Evolutionary conservation across 805 yeast genomes (phyloP).

Genomic region (Starmerella kuoi): DNA sequence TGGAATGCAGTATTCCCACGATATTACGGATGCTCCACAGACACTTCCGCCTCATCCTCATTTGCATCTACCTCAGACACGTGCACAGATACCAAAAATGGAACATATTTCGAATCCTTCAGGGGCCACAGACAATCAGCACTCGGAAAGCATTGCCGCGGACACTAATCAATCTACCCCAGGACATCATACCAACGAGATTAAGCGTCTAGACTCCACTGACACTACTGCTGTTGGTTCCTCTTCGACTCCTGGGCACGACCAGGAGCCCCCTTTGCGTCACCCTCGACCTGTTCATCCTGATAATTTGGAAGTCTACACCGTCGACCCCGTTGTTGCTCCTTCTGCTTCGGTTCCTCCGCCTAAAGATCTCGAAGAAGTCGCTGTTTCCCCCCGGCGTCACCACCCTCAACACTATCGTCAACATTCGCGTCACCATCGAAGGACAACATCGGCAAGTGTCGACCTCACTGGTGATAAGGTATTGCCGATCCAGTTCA

Average conservation of each 20-base stretch:
- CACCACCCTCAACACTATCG: not conserved
- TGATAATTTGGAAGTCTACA: slow-evolving; percentile 6
- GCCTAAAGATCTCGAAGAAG: slow-evolving; percentile 4
- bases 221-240: not conserved
- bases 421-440: slow-evolving; percentile 13
- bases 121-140: not conserved
- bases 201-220: not conserved
- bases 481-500: slow-evolving; percentile 25
- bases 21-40: not conserved
- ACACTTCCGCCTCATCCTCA: not conserved
- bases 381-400: slow-evolving; percentile 9
- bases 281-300: slow-evolving; percentile 18
- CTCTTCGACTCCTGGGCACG: not conserved
- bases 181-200: not conserved
- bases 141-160: not conserved
- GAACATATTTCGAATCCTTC: not conserved
- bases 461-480: slow-evolving; percentile 21
- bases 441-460: slow-evolving; percentile 21
- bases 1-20: not conserved
- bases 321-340: slow-evolving; percentile 9
- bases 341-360: slow-evolving; percentile 20
- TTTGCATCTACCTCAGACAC: not conserved
- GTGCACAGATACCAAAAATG: not conserved
- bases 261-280: slow-evolving; percentile 12
- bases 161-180: not conserved